These are phyloP conservation scores for Amanita pallidorosea DNA, from an alignment of 768 basidiomycete genomes.

Conservation along the genomic window DNA sequence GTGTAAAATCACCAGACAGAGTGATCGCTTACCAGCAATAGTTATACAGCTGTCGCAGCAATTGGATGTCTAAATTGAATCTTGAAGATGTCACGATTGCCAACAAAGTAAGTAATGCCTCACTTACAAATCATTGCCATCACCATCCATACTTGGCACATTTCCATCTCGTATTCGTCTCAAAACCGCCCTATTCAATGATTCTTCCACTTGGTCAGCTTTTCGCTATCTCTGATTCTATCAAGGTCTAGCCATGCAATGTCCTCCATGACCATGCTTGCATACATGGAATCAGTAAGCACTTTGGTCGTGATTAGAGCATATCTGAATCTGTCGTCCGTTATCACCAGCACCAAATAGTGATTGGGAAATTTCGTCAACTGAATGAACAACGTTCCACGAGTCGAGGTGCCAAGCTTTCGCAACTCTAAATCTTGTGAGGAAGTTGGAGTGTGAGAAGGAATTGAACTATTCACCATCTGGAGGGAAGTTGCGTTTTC, in stretches of 20 bases:
- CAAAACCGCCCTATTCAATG: not conserved
- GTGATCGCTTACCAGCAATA: constrained; percentile 52
- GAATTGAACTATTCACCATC: constrained; percentile 36
- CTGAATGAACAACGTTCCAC: constrained; percentile 64
- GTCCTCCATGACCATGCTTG: constrained; percentile 60
- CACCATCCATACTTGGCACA: not conserved
- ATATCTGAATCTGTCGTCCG: constrained; percentile 68
- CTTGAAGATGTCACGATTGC: constrained; percentile 14
- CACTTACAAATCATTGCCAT: constrained; percentile 3
- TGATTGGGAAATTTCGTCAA: constrained; percentile 68
- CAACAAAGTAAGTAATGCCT: not conserved
- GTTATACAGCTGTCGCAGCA: constrained; percentile 69
- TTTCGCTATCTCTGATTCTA: constrained; percentile 36
- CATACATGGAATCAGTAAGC: constrained; percentile 41
- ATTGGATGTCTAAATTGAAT: constrained; percentile 64
- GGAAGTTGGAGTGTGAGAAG: not conserved
- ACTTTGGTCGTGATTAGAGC: constrained; percentile 66
- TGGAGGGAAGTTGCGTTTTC: constrained; percentile 51
- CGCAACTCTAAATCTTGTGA: constrained; percentile 37
- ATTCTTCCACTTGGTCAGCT: not conserved
- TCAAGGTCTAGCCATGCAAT: constrained; percentile 70
- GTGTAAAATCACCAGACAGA: not conserved
- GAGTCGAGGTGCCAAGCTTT: constrained; percentile 58
- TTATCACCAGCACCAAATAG: constrained; percentile 78
- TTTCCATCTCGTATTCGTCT: not conserved